These are phyloP conservation scores for Tanozyma kutaoensis DNA, from an alignment of 805 yeast genomes.

Conservation along the genomic window DNA sequence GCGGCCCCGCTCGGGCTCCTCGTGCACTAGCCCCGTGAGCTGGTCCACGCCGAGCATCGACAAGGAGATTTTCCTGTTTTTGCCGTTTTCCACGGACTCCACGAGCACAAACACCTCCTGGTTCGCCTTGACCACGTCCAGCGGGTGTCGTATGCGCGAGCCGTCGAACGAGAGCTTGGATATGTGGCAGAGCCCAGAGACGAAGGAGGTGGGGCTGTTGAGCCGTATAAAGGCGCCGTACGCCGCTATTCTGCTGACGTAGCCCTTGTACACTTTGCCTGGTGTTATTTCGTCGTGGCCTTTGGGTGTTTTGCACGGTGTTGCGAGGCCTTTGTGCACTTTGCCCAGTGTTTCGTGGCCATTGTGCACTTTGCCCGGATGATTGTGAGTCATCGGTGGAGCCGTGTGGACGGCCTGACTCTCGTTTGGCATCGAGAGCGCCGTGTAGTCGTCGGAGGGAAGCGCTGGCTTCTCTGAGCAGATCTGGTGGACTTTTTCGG, in stretches of 20 bases:
- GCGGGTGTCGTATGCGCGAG: constrained; percentile 39
- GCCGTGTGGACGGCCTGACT: too few species aligned
- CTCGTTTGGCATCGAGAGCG: too few species aligned
- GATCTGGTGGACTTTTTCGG: constrained; percentile 9
- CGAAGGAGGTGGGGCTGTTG: constrained; percentile 9
- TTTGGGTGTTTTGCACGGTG: neutral
- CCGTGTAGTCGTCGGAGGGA: too few species aligned
- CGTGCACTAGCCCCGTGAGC: constrained; percentile 35
- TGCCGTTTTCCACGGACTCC: constrained; percentile 13
- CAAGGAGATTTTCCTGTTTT: constrained; percentile 30
- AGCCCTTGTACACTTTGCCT: constrained; percentile 46
- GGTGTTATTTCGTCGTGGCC: constrained; percentile 13
- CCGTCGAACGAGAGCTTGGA: constrained; percentile 45
- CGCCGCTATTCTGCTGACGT: constrained; percentile 41
- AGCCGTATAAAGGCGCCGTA: constrained; percentile 75
- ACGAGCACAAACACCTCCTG: constrained; percentile 61
- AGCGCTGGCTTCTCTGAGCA: too few species aligned
- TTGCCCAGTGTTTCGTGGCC: too few species aligned
- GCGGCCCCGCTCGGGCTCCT: constrained; percentile 7
- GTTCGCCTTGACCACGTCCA: constrained; percentile 39
- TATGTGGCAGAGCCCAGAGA: constrained; percentile 64
- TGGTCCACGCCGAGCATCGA: constrained; percentile 69
- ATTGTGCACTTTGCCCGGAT: too few species aligned
- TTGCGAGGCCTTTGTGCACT: too few species aligned
- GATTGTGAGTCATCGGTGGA: too few species aligned